A percentile compares a stretch with the other conserved stretches of the same genome.
Evolutionary conservation across 352 stramenopile genomes (phyloP).

Genomic region (Phytophthora cactorum): DNA sequence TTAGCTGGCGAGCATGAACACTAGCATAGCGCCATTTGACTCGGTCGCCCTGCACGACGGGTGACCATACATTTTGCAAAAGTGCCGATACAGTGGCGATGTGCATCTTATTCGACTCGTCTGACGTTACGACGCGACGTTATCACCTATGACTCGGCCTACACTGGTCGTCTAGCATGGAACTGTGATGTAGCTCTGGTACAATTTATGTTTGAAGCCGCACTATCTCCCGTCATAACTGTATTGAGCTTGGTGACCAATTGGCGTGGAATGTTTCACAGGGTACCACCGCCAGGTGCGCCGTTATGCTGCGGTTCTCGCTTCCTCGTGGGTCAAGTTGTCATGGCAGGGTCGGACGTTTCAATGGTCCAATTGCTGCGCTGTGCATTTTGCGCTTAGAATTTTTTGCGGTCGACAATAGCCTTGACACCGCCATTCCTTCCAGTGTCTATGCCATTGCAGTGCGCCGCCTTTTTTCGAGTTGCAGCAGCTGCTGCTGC

Average conservation of each 20-base stretch:
- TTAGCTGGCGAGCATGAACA: conserved; percentile 5
- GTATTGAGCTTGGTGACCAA: conserved; percentile 1
- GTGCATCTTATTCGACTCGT: conserved; percentile 27
- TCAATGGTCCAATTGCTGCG: conserved; percentile 10
- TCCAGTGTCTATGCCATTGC: conserved; percentile 12
- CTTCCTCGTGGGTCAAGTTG: neutral
- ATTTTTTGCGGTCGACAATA: conserved; percentile 7
- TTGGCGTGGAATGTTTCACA: neutral
- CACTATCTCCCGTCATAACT: conserved; percentile 3
- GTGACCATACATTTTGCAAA: conserved; percentile 9
- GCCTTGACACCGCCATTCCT: neutral
- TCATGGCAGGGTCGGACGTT: conserved; percentile 3
- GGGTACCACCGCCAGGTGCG: neutral
- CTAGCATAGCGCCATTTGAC: conserved; percentile 26
- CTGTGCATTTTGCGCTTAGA: neutral
- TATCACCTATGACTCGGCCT: conserved; percentile 7
- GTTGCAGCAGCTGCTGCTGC: conserved; percentile 36
- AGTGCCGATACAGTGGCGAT: conserved; percentile 20
- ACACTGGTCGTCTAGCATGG: neutral
- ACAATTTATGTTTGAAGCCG: neutral
- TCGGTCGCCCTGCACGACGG: neutral
- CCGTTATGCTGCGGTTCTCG: neutral
- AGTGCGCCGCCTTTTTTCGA: conserved; percentile 31
- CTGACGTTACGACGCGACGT: conserved; percentile 18
- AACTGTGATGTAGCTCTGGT: neutral